These are phyloP conservation scores for Alternaria solani DNA, from an alignment of 2,329 filamentous ascomycete genomes.

Conservation along the genomic window DNA sequence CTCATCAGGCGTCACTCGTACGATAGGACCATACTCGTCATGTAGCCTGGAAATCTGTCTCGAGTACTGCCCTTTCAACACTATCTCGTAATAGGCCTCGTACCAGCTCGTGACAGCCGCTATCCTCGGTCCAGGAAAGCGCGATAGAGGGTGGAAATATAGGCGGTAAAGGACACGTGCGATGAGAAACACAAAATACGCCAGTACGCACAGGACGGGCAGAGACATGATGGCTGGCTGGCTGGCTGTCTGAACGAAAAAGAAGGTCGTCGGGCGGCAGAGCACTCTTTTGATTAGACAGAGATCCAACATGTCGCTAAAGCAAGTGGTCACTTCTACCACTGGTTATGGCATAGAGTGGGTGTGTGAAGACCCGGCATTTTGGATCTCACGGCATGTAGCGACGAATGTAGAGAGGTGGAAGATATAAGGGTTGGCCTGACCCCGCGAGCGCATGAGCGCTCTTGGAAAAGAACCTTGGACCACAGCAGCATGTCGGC, in stretches of 20 bases:
- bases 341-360: constrained; percentile 1
- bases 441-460: constrained; percentile 3
- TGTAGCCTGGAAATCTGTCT: constrained; percentile 42
- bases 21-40: constrained; percentile 49
- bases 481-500: constrained; percentile 16
- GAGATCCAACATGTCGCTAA: constrained; percentile 1
- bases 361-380: constrained; percentile 2
- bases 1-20: constrained; percentile 55
- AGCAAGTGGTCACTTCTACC: not conserved
- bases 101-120: constrained; percentile 46
- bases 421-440: constrained; percentile 2
- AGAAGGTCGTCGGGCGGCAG: not conserved
- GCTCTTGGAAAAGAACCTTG: constrained; percentile 1
- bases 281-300: constrained; percentile 4
- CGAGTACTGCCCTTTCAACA: constrained; percentile 43
- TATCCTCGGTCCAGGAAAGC: constrained; percentile 54
- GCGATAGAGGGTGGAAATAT: constrained; percentile 56
- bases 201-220: constrained; percentile 18
- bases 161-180: constrained; percentile 49
- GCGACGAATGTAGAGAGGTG: constrained; percentile 8
- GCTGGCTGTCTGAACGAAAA: constrained; percentile 4
- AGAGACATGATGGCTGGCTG: constrained; percentile 15
- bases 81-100: constrained; percentile 48
- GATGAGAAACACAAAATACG: constrained; percentile 25
- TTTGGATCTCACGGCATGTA: constrained; percentile 4